phyloP scores from a whole-genome alignment of 805 yeast genomes.

The Candida ipomoeae region DNA sequence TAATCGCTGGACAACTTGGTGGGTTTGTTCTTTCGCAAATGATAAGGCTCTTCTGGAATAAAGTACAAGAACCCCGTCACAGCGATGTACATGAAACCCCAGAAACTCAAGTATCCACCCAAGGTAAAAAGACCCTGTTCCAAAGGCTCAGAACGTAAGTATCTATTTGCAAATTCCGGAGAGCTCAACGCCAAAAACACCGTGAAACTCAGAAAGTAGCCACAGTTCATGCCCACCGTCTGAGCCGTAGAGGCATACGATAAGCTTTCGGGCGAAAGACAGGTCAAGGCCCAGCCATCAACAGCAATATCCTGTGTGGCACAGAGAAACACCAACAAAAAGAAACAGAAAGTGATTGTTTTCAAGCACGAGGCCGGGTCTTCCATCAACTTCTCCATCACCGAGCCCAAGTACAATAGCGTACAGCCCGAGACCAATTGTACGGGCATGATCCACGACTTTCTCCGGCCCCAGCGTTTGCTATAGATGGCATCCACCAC shows the following conservation, averaged over 20 bases:
- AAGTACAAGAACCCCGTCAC: slow-evolving; percentile 61
- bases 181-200: slow-evolving; percentile 88
- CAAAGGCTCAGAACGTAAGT: slow-evolving; percentile 58
- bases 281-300: slow-evolving; percentile 97
- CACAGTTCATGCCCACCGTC: slow-evolving; percentile 90
- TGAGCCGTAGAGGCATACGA: slow-evolving; percentile 97
- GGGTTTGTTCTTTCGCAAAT: slow-evolving; percentile 32
- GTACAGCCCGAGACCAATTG: slow-evolving; percentile 76
- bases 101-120: slow-evolving; percentile 69
- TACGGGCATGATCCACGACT: slow-evolving; percentile 93
- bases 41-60: slow-evolving; percentile 70
- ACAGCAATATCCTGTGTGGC: slow-evolving; percentile 99
- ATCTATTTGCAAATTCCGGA: slow-evolving; percentile 86
- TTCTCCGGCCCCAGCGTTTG: slow-evolving; percentile 68
- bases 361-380: slow-evolving; percentile 49
- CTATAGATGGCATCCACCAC: slow-evolving; percentile 84
- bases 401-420: slow-evolving; percentile 59
- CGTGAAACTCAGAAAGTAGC: slow-evolving; percentile 88
- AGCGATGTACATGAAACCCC: slow-evolving; percentile 68
- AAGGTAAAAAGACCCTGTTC: slow-evolving; percentile 66
- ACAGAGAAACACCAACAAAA: slow-evolving; percentile 76
- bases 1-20: slow-evolving; percentile 27
- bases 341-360: slow-evolving; percentile 65
- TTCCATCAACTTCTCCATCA: slow-evolving; percentile 45
- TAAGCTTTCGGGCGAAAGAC: slow-evolving; percentile 69